Evolutionary conservation across 495 filamentous ascomycete genomes (phyloP).

Genomic region (Lasiosphaeris hirsuta): DNA sequence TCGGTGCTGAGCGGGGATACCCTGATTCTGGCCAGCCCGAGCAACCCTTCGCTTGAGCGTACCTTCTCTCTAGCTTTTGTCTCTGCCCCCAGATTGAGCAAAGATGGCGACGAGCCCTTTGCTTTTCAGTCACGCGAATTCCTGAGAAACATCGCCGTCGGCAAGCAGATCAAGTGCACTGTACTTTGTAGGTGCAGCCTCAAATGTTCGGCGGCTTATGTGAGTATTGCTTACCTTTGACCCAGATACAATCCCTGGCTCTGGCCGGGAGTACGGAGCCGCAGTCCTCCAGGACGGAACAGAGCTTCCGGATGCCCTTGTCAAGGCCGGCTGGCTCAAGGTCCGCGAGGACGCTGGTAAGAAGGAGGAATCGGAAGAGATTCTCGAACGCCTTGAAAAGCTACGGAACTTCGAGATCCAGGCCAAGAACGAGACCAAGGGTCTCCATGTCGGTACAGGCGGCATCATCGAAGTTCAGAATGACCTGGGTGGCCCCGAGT

Average conservation of each 20-base stretch:
- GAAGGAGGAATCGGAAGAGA: conserved; percentile 78
- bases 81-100: conserved; percentile 76
- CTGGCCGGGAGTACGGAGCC: conserved; percentile 83
- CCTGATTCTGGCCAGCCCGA: conserved; percentile 68
- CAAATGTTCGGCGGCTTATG: too few species aligned
- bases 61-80: conserved; percentile 88
- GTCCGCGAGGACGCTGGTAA: conserved; percentile 87
- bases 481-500: conserved; percentile 70
- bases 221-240: conserved; percentile 25
- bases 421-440: conserved; percentile 72
- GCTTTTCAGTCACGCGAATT: conserved; percentile 93
- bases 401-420: conserved; percentile 75
- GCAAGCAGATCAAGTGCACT: conserved; percentile 80
- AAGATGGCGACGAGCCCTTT: conserved; percentile 88
- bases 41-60: conserved; percentile 74
- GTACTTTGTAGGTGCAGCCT: conserved; percentile 48
- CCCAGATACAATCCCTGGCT: conserved; percentile 69
- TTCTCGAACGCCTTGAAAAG: conserved; percentile 64
- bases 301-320: conserved; percentile 70
- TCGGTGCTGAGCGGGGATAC: conserved; percentile 91
- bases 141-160: conserved; percentile 76
- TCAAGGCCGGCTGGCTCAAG: conserved; percentile 85
- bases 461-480: conserved; percentile 72
- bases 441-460: conserved; percentile 62
- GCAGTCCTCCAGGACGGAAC: conserved; percentile 70